These are phyloP conservation scores for Hypoxylon perforatum DNA, from an alignment of 495 filamentous ascomycete genomes.

Conservation along the genomic window DNA sequence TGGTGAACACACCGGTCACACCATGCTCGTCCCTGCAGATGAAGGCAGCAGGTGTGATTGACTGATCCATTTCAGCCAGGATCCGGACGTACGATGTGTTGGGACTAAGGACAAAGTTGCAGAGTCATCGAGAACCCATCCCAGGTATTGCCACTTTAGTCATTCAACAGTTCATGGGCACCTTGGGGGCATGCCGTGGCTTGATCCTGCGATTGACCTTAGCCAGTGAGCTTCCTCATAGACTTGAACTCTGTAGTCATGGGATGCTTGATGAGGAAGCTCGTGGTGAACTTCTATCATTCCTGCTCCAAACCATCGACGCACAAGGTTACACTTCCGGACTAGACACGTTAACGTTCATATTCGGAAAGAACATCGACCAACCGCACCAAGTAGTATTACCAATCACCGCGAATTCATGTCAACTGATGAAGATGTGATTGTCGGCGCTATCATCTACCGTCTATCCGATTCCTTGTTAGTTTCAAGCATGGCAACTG, in stretches of 20 bases:
- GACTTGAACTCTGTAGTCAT: not conserved
- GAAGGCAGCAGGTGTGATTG: slow-evolving; percentile 23
- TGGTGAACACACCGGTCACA: slow-evolving; percentile 1
- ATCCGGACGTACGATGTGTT: slow-evolving; percentile 9
- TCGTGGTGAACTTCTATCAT: not conserved
- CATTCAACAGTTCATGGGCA: slow-evolving; percentile 3
- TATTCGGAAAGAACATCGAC: slow-evolving; percentile 7
- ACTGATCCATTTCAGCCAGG: slow-evolving; percentile 10
- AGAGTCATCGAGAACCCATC: slow-evolving; percentile 9
- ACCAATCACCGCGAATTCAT: not conserved
- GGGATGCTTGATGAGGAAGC: not conserved
- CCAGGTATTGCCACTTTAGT: not conserved
- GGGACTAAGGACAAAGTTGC: slow-evolving; percentile 15
- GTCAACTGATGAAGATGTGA: slow-evolving; percentile 7
- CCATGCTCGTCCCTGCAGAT: slow-evolving; percentile 14
- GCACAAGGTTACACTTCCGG: not conserved
- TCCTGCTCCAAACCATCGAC: not conserved
- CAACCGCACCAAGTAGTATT: slow-evolving; percentile 12
- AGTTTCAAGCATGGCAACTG: not conserved
- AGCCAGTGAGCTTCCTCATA: not conserved
- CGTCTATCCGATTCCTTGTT: not conserved
- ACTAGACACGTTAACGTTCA: not conserved
- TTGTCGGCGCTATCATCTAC: not conserved
- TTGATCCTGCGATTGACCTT: not conserved
- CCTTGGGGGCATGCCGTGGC: slow-evolving; percentile 1